Conservation (phyloP, 345 rosid genomes). For the Rhodomyrtus tomentosa region DNA sequence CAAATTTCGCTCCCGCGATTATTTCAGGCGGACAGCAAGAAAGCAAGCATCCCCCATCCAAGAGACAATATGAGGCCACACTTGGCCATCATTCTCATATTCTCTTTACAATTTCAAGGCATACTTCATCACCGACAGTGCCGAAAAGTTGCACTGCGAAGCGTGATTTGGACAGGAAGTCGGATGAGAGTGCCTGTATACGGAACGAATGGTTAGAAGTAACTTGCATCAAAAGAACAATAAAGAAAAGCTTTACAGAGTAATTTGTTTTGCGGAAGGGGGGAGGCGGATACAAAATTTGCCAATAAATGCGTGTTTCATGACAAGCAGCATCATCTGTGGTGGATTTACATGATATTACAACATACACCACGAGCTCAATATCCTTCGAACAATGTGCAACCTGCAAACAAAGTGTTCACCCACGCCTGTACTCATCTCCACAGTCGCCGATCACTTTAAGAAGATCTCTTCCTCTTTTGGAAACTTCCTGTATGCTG, state of each 20-base stretch:
- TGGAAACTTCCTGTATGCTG: slow-evolving; percentile 49
- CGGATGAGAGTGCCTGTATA: neutral
- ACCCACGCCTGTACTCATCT: slow-evolving; percentile 62
- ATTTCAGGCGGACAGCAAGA: neutral
- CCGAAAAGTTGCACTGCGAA: neutral
- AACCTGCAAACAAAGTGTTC: neutral
- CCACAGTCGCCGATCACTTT: slow-evolving; percentile 93
- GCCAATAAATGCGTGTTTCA: neutral
- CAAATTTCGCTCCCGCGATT: neutral
- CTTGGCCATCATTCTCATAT: neutral
- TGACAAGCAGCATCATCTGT: neutral
- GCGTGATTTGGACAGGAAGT: neutral
- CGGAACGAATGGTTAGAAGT: neutral
- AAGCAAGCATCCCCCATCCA: neutral
- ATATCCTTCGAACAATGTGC: neutral
- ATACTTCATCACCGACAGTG: neutral
- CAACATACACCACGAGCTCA: neutral
- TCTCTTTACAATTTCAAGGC: neutral
- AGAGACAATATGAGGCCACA: neutral
- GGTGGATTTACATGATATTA: neutral
- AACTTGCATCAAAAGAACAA: neutral
- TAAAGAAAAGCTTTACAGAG: neutral
- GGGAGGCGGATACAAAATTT: neutral
- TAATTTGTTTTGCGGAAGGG: neutral
- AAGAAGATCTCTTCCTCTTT: slow-evolving; percentile 61